Conservation (phyloP, 2,329 filamentous ascomycete species). For the Calonectria pseudoreteaudii region DNA sequence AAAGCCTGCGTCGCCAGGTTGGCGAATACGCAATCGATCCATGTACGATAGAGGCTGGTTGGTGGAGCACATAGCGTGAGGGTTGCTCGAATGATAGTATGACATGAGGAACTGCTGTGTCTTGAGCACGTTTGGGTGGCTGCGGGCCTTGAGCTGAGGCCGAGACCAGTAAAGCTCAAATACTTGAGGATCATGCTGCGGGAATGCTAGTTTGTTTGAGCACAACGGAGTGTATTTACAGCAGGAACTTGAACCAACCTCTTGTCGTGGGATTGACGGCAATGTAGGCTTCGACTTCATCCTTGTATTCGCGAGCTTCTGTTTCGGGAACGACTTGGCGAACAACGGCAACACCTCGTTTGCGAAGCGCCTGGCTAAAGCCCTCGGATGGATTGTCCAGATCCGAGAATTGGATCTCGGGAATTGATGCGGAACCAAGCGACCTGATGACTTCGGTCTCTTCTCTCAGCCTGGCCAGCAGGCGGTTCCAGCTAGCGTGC, state of each 20-base stretch:
- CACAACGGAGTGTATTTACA: background rate
- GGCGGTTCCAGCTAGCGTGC: slow-evolving; percentile 8
- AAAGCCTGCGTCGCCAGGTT: slow-evolving; percentile 77
- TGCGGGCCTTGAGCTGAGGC: slow-evolving; percentile 16
- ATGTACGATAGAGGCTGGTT: slow-evolving; percentile 73
- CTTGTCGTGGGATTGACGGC: slow-evolving; percentile 7
- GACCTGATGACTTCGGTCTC: slow-evolving; percentile 3
- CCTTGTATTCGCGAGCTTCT: slow-evolving; percentile 9
- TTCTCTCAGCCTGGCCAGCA: background rate
- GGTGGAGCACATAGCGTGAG: background rate
- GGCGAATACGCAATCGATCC: slow-evolving; percentile 77
- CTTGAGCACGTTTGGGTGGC: slow-evolving; percentile 25
- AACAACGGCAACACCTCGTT: slow-evolving; percentile 5
- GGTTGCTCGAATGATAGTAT: slow-evolving; percentile 9
- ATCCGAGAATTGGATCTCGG: slow-evolving; percentile 2
- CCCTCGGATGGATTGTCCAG: background rate
- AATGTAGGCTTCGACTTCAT: slow-evolving; percentile 11
- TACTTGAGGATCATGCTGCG: slow-evolving; percentile 3
- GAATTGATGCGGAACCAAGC: background rate
- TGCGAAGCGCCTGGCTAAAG: slow-evolving; percentile 1
- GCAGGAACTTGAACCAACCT: background rate
- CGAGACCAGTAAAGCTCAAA: slow-evolving; percentile 14
- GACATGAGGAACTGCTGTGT: slow-evolving; percentile 22
- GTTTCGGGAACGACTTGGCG: slow-evolving; percentile 5
- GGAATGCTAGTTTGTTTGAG: background rate